Percentiles rank a stretch among this genome's conserved stretches.
phyloP scores from a whole-genome alignment of 306 rosid genomes.

The Corylus avellana region DNA sequence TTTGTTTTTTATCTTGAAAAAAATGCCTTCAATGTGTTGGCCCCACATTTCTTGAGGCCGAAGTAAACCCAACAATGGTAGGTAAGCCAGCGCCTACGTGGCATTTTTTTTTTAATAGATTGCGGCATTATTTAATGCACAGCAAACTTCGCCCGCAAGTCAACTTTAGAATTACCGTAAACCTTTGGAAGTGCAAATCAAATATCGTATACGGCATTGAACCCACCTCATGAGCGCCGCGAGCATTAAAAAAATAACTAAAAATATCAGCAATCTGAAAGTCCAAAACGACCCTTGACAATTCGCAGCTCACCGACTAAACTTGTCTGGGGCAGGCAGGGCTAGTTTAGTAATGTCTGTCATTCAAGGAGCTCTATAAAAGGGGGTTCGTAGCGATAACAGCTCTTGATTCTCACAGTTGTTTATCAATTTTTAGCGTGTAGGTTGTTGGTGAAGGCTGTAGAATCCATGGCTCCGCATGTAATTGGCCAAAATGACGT shows the following conservation, averaged over 20 bases:
- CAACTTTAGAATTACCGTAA: not conserved
- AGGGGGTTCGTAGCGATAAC: fast-evolving
- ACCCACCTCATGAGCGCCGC: no score
- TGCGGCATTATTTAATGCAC: not conserved
- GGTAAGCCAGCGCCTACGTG: not conserved
- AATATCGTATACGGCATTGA: no score
- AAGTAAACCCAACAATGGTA: constrained; percentile 18
- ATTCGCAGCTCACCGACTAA: not conserved
- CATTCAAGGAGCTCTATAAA: not conserved
- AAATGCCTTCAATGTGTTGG: no score
- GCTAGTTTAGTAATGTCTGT: not conserved
- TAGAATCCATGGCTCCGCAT: constrained; percentile 47
- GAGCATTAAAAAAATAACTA: no score
- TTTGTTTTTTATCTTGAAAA: no score
- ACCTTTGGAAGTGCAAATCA: no score
- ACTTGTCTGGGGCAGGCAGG: not conserved
- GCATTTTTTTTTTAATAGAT: not conserved
- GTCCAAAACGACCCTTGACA: not conserved
- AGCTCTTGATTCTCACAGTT: constrained; percentile 32
- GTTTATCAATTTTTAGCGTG: constrained; percentile 2
- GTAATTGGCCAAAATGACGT: not conserved
- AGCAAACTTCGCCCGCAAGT: constrained; percentile 12
- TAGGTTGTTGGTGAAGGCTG: constrained; percentile 16
- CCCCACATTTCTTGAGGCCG: constrained; percentile 32
- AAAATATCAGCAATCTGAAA: not conserved